Evolutionary conservation across 768 basidiomycete genomes (phyloP), one percentile per base, ranked within the genome.

Genomic region (Infundibulicybe gibba): DNA sequence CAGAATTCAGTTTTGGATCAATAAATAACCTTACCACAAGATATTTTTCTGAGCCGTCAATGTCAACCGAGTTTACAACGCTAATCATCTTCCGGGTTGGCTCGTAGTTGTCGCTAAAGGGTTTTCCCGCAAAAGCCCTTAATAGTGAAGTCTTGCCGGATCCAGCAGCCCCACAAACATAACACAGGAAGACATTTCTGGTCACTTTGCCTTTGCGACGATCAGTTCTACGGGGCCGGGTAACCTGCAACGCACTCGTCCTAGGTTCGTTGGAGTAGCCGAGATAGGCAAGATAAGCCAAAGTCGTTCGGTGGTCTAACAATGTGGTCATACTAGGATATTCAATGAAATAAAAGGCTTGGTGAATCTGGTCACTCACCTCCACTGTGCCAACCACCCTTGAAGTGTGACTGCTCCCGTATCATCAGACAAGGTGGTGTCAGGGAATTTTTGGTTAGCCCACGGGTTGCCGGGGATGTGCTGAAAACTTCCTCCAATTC

Each of bases 311-410:
- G 58, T 95, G 87, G 52, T 97, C 91, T n/a, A 98, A 77, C 0
- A 98, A 75, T 0, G 95, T 99, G 1, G 94, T 94, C 94, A 98
- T 97, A 61, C 94, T 97, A 51, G 33, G 35, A 10, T 38, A 38
- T 38, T 52, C 35, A 40, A 30, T 43, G n/a, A 43, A 10, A 19
- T 15, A 15, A 19, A 16, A 0, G 15, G 33, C 3, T 5, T 11
- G 2, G 34, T 35, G 16, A 15, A 21, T 14, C 25, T 38, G 15
- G 21, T 3, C 12, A 63, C 75, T 54, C 43, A 93, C 94, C 91
- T 95, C 95, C 95, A 99, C 61, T 97, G 94, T 15, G 95, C 95
- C 20, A 98, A 70, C 95, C 95, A 99, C 1, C 93, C 91, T 68
- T 97, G 94, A 38, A 99, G 66, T n/a, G 94, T 97, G 14, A 97